Percentiles rank a stretch among this genome's conserved stretches.
Conservation (phyloP, 129 eudicot species). For the Flaveria trinervia region DNA sequence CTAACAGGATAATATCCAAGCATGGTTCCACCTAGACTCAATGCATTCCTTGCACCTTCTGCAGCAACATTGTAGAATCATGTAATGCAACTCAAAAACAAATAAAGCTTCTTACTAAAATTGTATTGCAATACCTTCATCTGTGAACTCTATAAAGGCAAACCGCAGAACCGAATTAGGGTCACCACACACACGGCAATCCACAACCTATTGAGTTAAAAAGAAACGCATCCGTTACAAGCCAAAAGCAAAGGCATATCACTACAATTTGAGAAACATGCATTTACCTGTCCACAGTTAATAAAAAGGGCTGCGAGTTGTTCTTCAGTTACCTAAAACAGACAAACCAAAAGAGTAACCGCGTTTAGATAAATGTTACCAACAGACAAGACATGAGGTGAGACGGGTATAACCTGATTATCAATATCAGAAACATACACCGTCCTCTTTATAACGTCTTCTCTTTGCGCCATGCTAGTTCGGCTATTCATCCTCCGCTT, state of each 20-base stretch:
- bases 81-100: conserved; percentile 11
- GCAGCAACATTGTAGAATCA: conserved; percentile 33
- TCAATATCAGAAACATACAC: conserved; percentile 93
- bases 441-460: conserved; percentile 86
- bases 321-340: conserved; percentile 85
- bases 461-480: conserved; percentile 78
- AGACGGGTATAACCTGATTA: conserved; percentile 56
- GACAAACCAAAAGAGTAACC: conserved; percentile 7
- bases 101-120: neutral
- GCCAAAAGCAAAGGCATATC: neutral
- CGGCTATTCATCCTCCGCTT: conserved; percentile 72
- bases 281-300: conserved; percentile 73
- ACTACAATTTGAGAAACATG: neutral
- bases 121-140: conserved; percentile 52
- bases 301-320: conserved; percentile 92
- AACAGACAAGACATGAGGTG: neutral
- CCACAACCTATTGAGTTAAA: conserved; percentile 64
- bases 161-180: conserved; percentile 67
- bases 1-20: conserved; percentile 81
- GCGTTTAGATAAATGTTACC: neutral
- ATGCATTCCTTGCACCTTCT: conserved; percentile 81
- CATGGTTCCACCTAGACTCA: conserved; percentile 82
- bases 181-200: conserved; percentile 50
- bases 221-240: neutral
- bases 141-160: conserved; percentile 86